These are phyloP conservation scores for Aspergillus persii DNA, from an alignment of 2,329 filamentous ascomycete genomes.

Conservation along the genomic window DNA sequence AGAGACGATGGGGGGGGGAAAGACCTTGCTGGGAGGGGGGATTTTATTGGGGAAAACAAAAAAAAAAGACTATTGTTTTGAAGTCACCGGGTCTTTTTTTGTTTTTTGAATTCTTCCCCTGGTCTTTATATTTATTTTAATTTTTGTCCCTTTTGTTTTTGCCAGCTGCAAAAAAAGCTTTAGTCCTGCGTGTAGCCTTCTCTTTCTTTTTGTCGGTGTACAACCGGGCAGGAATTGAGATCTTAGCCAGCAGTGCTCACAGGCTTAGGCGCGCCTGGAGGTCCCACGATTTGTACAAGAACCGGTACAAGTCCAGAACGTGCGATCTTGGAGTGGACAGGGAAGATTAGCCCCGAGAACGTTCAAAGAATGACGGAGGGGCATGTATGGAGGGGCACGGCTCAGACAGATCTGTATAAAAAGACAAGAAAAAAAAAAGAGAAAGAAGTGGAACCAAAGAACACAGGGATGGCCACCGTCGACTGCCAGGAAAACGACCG, in stretches of 20 bases:
- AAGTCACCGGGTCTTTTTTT: neutral
- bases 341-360: neutral
- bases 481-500: too few species aligned
- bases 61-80: neutral
- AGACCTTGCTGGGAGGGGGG: neutral
- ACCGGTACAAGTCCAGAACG: slow-evolving; percentile 12
- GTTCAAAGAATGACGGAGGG: neutral
- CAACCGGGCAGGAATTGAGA: slow-evolving; percentile 10
- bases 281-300: slow-evolving; percentile 14
- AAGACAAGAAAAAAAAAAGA: neutral
- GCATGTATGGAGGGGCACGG: neutral
- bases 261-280: slow-evolving; percentile 12
- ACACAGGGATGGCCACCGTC: neutral
- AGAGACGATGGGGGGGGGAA: neutral
- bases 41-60: neutral
- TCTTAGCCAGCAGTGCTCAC: slow-evolving; percentile 10
- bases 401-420: neutral
- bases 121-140: neutral
- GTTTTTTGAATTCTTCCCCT: neutral
- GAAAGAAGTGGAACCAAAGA: neutral
- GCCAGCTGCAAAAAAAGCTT: neutral
- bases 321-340: slow-evolving; percentile 13
- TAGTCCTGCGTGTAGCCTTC: neutral
- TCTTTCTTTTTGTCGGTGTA: slow-evolving; percentile 1
- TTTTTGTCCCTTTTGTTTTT: too few species aligned